Percentiles rank a stretch among this genome's conserved stretches.
These are phyloP conservation scores for Begonia peltatifolia DNA, from an alignment of 306 rosid species.

Conservation along the genomic window DNA sequence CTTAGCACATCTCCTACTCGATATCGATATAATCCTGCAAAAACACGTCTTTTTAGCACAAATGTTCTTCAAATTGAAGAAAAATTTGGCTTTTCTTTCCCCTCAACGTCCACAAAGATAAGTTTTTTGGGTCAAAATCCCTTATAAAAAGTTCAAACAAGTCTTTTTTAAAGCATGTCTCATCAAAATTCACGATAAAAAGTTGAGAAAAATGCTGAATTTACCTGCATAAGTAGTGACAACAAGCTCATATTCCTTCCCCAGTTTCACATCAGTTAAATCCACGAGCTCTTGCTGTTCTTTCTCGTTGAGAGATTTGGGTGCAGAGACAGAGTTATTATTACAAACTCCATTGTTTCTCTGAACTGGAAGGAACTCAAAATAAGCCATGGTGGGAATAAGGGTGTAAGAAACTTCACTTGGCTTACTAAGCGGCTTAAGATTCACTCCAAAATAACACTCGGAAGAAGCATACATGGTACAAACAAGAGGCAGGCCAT, in stretches of 20 bases:
- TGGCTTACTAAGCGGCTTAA: slow-evolving; percentile 50
- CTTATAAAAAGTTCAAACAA: background rate
- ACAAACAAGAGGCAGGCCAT: slow-evolving; percentile 46
- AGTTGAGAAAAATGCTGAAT: background rate
- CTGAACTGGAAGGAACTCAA: slow-evolving; percentile 42
- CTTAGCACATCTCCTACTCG: slow-evolving; percentile 6
- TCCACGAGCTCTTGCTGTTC: slow-evolving; percentile 26
- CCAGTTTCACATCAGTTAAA: slow-evolving; percentile 40
- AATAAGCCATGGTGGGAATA: slow-evolving; percentile 52
- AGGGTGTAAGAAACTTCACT: slow-evolving; percentile 41
- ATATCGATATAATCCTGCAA: slow-evolving; percentile 7
- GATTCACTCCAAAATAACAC: slow-evolving; percentile 48
- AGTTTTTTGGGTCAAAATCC: too few species aligned
- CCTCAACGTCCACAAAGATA: too few species aligned
- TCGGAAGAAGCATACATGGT: slow-evolving; percentile 59
- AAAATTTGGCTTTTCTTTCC: too few species aligned
- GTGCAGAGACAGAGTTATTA: slow-evolving; percentile 11
- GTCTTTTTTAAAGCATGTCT: background rate
- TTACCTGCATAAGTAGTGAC: slow-evolving; percentile 53
- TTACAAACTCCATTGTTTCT: slow-evolving; percentile 7
- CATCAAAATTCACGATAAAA: background rate
- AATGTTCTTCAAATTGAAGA: background rate
- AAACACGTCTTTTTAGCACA: background rate
- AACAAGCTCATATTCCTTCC: slow-evolving; percentile 47
- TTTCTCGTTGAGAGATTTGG: slow-evolving; percentile 1